These are phyloP conservation scores for Epichloe hybrida DNA, from an alignment of 2,329 filamentous ascomycete species.

Conservation along the genomic window DNA sequence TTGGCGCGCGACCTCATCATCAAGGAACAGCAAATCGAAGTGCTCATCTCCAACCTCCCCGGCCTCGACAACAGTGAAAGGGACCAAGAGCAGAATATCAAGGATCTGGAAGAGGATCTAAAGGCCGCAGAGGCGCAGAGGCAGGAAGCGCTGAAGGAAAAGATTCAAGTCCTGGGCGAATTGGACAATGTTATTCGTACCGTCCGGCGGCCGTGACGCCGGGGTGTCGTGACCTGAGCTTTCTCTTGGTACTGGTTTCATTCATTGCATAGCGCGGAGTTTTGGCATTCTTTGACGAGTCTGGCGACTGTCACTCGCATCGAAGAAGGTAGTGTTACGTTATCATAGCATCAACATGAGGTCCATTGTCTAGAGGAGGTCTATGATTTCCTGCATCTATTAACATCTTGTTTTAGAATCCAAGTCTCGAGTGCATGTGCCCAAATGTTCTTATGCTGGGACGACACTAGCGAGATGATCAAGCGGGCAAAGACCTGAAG, in stretches of 20 bases:
- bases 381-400: neutral
- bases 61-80: constrained; percentile 66
- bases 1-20: constrained; percentile 63
- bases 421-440: neutral
- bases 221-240: neutral
- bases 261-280: constrained; percentile 17
- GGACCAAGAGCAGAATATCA: constrained; percentile 57
- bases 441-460: too few species aligned
- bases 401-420: neutral
- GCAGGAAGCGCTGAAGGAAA: constrained; percentile 49
- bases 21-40: constrained; percentile 74
- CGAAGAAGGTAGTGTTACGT: neutral
- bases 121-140: constrained; percentile 49
- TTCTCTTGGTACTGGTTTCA: neutral
- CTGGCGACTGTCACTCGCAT: neutral
- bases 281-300: constrained; percentile 3
- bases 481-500: constrained; percentile 48
- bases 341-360: neutral
- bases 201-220: constrained; percentile 41
- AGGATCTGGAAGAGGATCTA: constrained; percentile 51
- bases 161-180: constrained; percentile 44
- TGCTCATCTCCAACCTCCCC: constrained; percentile 59
- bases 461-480: neutral
- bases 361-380: neutral
- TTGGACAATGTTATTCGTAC: constrained; percentile 48